A percentile compares a stretch with the other conserved stretches of the same genome.
These are phyloP conservation scores for Wickerhamiella domercqiae DNA, from an alignment of 805 yeast species.

Conservation along the genomic window DNA sequence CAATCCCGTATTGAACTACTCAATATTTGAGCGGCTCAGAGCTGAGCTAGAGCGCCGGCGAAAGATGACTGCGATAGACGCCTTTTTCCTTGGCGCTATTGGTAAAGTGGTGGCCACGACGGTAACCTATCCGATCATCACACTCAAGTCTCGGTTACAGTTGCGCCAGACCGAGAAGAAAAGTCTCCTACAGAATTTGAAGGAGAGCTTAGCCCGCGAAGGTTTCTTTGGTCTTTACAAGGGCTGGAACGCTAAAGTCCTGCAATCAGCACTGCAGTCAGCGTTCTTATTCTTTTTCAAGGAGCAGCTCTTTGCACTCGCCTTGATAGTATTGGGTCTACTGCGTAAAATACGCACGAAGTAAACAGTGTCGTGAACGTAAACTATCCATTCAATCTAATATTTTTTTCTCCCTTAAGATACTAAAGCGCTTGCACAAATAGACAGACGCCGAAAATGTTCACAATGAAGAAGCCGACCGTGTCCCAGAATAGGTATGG, in stretches of 20 bases:
- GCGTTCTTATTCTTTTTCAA: constrained; percentile 84
- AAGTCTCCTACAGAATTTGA: constrained; percentile 26
- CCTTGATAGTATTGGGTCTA: constrained; percentile 38
- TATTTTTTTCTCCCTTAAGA: too few species aligned
- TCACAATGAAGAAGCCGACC: constrained; percentile 41
- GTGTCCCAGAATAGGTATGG: constrained; percentile 44
- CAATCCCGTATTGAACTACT: constrained; percentile 85
- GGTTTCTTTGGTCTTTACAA: constrained; percentile 67
- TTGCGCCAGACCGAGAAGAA: constrained; percentile 29
- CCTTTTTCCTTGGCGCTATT: constrained; percentile 74
- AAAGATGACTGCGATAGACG: constrained; percentile 51
- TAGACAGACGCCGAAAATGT: constrained; percentile 43
- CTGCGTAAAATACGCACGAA: constrained; percentile 16
- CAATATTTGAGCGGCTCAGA: constrained; percentile 75
- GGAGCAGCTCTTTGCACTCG: constrained; percentile 58
- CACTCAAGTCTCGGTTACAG: constrained; percentile 81
- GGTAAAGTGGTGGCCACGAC: constrained; percentile 84
- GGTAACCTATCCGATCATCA: constrained; percentile 77
- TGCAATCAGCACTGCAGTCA: constrained; percentile 75
- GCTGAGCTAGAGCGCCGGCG: constrained; percentile 43
- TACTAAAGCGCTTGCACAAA: constrained; percentile 32
- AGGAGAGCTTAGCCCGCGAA: constrained; percentile 47
- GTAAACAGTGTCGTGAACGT: neutral
- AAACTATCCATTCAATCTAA: too few species aligned
- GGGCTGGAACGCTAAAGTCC: constrained; percentile 64